Percentiles rank a stretch among this genome's conserved stretches.
These are phyloP conservation scores for Penicillium nordicum DNA, from an alignment of 2,329 filamentous ascomycete species.

Conservation along the genomic window DNA sequence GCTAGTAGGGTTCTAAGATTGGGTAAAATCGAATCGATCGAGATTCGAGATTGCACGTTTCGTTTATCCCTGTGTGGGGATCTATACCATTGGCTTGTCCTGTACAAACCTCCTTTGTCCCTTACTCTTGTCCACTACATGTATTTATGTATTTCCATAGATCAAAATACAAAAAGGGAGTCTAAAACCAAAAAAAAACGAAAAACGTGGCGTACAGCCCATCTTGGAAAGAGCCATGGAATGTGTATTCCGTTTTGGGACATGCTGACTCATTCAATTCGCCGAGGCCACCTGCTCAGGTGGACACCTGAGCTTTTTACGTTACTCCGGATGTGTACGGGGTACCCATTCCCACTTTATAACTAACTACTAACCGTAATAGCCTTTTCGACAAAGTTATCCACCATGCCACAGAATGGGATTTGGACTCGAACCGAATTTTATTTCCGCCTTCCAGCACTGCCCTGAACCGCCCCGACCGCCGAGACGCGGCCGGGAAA, in stretches of 20 bases:
- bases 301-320: too few relatives aligned
- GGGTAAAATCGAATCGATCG: constrained; percentile 11
- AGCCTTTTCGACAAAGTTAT: too few relatives aligned
- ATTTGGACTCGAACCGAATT: not conserved
- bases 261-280: not conserved
- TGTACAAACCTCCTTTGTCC: not conserved
- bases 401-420: not conserved
- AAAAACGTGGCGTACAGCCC: not conserved
- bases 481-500: not conserved
- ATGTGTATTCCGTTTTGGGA: not conserved
- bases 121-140: too few relatives aligned
- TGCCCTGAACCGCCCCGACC: not conserved
- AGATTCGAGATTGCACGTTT: constrained; percentile 14
- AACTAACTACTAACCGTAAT: too few relatives aligned
- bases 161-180: not conserved
- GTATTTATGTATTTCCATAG: not conserved
- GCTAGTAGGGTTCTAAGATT: constrained; percentile 15
- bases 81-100: not conserved
- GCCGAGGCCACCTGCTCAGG: not conserved
- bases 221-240: not conserved
- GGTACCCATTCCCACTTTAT: too few relatives aligned
- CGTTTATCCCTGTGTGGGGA: constrained; percentile 17
- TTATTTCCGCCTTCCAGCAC: not conserved
- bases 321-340: too few relatives aligned
- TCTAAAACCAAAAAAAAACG: too few relatives aligned